Evolutionary conservation across 495 filamentous ascomycete genomes (phyloP).

Genomic region (Neurospora sp.): DNA sequence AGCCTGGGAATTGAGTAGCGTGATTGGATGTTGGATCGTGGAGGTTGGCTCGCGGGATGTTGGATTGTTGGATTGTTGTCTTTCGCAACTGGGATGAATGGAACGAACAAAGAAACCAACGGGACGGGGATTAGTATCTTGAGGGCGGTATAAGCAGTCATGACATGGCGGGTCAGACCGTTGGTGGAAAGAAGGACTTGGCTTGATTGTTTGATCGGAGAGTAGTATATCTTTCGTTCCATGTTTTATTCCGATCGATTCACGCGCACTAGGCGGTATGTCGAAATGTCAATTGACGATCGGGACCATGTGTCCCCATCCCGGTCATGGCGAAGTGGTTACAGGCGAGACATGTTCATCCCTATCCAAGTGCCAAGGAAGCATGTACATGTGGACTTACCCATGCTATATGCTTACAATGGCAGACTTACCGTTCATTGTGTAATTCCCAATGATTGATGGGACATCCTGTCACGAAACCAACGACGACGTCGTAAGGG

Average conservation of each 20-base stretch:
- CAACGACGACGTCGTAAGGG: background rate
- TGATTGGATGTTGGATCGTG: background rate
- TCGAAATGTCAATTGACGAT: background rate
- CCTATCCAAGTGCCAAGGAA: background rate
- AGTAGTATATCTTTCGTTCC: background rate
- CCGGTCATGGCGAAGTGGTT: background rate
- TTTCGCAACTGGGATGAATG: background rate
- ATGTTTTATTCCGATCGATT: background rate
- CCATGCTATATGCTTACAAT: background rate
- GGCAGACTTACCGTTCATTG: background rate
- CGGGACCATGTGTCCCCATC: background rate
- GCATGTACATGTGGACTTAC: background rate
- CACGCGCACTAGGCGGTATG: background rate
- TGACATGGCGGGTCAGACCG: background rate
- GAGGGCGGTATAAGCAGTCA: background rate
- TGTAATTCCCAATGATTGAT: background rate
- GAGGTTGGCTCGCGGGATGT: background rate
- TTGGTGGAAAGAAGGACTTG: background rate
- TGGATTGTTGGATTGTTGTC: background rate
- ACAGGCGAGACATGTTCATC: background rate
- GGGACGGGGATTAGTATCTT: background rate
- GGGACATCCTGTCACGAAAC: background rate
- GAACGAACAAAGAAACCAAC: background rate
- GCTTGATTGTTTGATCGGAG: background rate
- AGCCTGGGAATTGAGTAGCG: background rate